Evolutionary conservation across 2,329 filamentous ascomycete genomes (phyloP).

Genomic region (Davidsoniella eucalypti): DNA sequence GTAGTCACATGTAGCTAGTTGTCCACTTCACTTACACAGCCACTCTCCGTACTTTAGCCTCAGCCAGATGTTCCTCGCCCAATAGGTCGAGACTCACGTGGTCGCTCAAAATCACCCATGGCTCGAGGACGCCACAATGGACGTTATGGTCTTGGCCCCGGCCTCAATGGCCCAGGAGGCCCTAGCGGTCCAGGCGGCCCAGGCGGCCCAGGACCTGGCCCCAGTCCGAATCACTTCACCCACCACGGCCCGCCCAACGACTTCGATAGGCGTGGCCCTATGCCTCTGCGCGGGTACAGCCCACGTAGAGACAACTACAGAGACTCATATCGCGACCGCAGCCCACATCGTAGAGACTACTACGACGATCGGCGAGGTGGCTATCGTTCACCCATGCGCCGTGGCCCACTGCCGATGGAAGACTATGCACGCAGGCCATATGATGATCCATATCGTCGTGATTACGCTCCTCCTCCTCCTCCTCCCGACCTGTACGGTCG

Average conservation of each 20-base stretch:
- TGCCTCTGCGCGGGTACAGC: conserved; percentile 58
- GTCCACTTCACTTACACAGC: neutral
- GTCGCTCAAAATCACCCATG: conserved; percentile 61
- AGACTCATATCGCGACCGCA: conserved; percentile 75
- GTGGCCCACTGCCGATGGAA: conserved; percentile 49
- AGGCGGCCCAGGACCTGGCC: neutral
- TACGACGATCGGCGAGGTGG: conserved; percentile 58
- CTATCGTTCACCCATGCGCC: conserved; percentile 68
- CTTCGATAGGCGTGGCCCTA: conserved; percentile 57
- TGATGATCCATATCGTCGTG: conserved; percentile 61
- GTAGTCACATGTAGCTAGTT: no score
- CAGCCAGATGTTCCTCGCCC: conserved; percentile 55
- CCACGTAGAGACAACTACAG: conserved; percentile 51
- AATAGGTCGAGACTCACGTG: conserved; percentile 38
- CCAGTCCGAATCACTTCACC: neutral
- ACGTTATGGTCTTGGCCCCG: conserved; percentile 1
- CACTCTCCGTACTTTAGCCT: conserved; percentile 31
- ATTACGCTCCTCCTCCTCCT: conserved; percentile 45
- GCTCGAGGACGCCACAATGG: conserved; percentile 27
- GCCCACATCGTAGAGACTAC: conserved; percentile 76
- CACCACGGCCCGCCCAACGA: conserved; percentile 27
- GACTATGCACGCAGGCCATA: conserved; percentile 59
- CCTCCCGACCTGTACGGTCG: conserved; percentile 44
- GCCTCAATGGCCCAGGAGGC: conserved; percentile 18
- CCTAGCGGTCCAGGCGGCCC: no score